phyloP scores from a whole-genome alignment of 345 rosid species.

The Streptanthus diversifolius region DNA sequence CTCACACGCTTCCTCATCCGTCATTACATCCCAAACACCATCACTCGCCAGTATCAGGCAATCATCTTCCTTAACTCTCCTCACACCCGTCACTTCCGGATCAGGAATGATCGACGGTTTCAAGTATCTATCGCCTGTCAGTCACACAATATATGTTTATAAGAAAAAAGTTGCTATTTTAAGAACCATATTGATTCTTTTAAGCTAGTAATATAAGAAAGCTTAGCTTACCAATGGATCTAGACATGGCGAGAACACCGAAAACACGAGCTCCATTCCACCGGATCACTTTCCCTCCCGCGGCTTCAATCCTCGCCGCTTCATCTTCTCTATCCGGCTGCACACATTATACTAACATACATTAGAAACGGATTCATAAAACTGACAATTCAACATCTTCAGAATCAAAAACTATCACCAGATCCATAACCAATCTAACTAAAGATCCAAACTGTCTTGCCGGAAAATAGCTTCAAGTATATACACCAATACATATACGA shows the following conservation, averaged over 20 bases:
- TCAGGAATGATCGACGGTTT: constrained; percentile 77
- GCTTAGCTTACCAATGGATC: constrained; percentile 68
- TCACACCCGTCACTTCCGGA: constrained; percentile 57
- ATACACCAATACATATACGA: neutral
- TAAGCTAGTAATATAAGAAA: constrained; percentile 1
- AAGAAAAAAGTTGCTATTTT: neutral
- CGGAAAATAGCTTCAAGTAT: neutral
- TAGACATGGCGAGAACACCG: constrained; percentile 89
- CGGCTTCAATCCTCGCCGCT: constrained; percentile 68
- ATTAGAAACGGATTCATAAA: neutral
- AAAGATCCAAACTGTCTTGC: neutral
- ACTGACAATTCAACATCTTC: neutral
- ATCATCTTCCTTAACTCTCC: constrained; percentile 60
- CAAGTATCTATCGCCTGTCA: constrained; percentile 69
- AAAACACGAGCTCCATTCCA: constrained; percentile 82
- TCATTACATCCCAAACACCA: constrained; percentile 78
- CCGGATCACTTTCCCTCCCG: constrained; percentile 64
- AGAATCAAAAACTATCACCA: neutral
- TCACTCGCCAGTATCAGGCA: constrained; percentile 76
- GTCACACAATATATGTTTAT: neutral
- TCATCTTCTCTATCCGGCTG: constrained; percentile 90
- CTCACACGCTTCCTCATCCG: constrained; percentile 69
- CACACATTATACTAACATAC: neutral
- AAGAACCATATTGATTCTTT: neutral
- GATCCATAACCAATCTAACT: neutral